Evolutionary conservation across 192 early-diverging fungal genomes (phyloP).

Genomic region (Haplosporangium gracile): DNA sequence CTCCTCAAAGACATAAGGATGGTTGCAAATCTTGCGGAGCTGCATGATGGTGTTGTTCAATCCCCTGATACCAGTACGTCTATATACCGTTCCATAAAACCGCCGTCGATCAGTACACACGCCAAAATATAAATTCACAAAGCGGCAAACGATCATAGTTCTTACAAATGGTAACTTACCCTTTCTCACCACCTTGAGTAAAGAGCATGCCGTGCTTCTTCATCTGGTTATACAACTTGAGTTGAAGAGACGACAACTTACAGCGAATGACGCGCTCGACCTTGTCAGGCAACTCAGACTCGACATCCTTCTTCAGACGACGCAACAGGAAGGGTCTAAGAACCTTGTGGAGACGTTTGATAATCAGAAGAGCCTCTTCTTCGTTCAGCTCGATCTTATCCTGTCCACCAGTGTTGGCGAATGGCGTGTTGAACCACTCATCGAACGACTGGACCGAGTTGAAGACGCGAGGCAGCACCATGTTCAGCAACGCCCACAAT

Average conservation of each 20-base stretch:
- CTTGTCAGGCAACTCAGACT: conserved; percentile 97
- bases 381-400: conserved; percentile 95
- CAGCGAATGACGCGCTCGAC: conserved; percentile 95
- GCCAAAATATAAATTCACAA: background rate
- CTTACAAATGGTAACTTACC: conserved; percentile 52
- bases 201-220: conserved; percentile 81
- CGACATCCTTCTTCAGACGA: conserved; percentile 98
- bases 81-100: conserved; percentile 9
- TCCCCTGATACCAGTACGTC: conserved; percentile 75
- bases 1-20: conserved; percentile 97
- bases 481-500: conserved; percentile 96
- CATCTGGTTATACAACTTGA: conserved; percentile 88
- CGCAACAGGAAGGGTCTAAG: conserved; percentile 97
- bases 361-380: conserved; percentile 98
- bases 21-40: conserved; percentile 98
- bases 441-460: conserved; percentile 97
- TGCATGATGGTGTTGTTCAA: conserved; percentile 99
- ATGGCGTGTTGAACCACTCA: conserved; percentile 99
- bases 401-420: conserved; percentile 82
- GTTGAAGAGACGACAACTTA: conserved; percentile 90
- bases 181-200: conserved; percentile 72
- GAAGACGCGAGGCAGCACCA: conserved; percentile 96
- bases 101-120: background rate
- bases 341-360: conserved; percentile 96
- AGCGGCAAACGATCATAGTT: background rate